Evolutionary conservation across 176 grass and related monocot genomes (phyloP), one percentile per base, ranked within the genome.

Genomic region (Bolboschoenus planiculmis): DNA sequence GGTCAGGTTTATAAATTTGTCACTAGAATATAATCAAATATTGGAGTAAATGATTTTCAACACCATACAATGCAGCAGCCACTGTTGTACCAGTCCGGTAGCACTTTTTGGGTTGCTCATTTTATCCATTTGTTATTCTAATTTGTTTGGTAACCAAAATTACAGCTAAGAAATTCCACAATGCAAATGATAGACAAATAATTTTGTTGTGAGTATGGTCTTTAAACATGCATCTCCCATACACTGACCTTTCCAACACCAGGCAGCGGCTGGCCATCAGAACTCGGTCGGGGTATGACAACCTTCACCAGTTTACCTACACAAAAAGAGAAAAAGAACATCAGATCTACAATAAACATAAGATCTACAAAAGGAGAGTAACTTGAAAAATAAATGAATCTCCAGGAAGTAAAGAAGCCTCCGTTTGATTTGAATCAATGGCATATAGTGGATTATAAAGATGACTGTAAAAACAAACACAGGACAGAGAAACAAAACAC

Each of bases 281-380:
- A 87, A 53, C 93, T 90, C 71, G 95, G 92, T 16, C 95, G 85
- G 15, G 95, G 95, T 72, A 95, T 95, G 43, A 91, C 85, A 90
- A 92, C 90, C 79, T 98, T 95, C 78, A 90, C 87, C 92, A 98
- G 78, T 78, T 95, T 93, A 88, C 92, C 95, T 98, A 88, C 67
- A 79, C 3, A 78, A 91, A 80, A 30, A 78, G 78, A 86, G 40
- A 88, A 51, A 84, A 78, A 86, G 80, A 82, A 54, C 4, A 79
- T 58, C 51, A 76, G 46, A 15, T 51, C 48, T 18, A 24, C 7
- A 79, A 39, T 0, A 79, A 80, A 87, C 27, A 86, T 84, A 85
- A 61, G 15, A 50, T 80, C 78, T 74, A 85, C 75, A 57, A 31
- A 84, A 79, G 81, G 50, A 66, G n/a, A 82, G 71, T 62, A 78